phyloP scores from a whole-genome alignment of 805 yeast species.

The Saturnispora zaruensis region DNA sequence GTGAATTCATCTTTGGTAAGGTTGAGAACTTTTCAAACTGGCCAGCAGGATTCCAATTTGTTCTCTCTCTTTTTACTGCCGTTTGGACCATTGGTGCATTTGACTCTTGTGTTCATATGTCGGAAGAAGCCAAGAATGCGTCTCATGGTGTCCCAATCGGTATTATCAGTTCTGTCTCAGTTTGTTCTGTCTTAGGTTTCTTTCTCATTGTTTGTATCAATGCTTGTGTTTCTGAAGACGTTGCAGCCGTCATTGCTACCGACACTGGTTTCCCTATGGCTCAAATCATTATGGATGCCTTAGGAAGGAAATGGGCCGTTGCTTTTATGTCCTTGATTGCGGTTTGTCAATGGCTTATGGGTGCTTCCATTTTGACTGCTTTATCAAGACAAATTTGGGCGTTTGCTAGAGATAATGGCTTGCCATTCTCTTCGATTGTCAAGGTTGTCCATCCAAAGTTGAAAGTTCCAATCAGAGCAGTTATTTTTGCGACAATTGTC shows the following conservation, averaged over 20 bases:
- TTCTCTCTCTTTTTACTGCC: constrained; percentile 50
- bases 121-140: constrained; percentile 64
- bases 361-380: constrained; percentile 56
- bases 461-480: constrained; percentile 61
- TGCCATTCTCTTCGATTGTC: constrained; percentile 50
- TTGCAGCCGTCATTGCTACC: constrained; percentile 37
- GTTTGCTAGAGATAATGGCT: constrained; percentile 59
- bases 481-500: constrained; percentile 43
- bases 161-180: constrained; percentile 46
- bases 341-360: constrained; percentile 40
- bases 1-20: constrained; percentile 46
- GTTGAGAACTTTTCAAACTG: constrained; percentile 50
- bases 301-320: constrained; percentile 34
- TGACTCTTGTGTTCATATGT: constrained; percentile 65
- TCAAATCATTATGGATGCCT: constrained; percentile 42
- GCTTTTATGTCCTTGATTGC: constrained; percentile 38
- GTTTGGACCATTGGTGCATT: constrained; percentile 71
- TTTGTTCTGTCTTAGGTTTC: constrained; percentile 51
- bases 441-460: constrained; percentile 47
- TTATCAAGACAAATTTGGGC: constrained; percentile 61
- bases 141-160: constrained; percentile 56
- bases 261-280: constrained; percentile 55
- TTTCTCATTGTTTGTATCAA: constrained; percentile 51
- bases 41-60: constrained; percentile 50
- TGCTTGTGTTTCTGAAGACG: constrained; percentile 48